Evolutionary conservation across 83 land plant species (phyloP).

Genomic region (Picea abies): DNA sequence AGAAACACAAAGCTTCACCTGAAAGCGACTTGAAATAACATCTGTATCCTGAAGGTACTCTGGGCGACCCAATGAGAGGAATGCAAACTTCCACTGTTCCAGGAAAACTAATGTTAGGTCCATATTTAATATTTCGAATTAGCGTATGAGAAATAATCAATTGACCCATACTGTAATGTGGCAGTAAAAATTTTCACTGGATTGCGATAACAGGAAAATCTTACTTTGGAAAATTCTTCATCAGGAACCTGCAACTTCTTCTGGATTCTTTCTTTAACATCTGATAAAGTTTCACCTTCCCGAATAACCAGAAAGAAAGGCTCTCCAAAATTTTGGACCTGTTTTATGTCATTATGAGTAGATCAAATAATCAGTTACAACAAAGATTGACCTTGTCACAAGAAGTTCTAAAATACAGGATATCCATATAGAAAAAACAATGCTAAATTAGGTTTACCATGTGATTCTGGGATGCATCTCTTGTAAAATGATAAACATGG

Average conservation of each 20-base stretch:
- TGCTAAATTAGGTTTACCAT: slow-evolving; percentile 47
- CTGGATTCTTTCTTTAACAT: slow-evolving; percentile 84
- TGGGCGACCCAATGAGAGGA: slow-evolving; percentile 77
- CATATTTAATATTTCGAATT: not conserved
- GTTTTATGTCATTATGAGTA: slow-evolving; percentile 22
- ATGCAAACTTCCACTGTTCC: slow-evolving; percentile 96
- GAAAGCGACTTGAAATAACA: slow-evolving; percentile 41
- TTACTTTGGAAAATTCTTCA: slow-evolving; percentile 94
- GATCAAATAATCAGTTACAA: not conserved
- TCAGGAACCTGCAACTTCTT: slow-evolving; percentile 94
- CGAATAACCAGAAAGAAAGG: slow-evolving; percentile 91
- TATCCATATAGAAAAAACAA: not conserved
- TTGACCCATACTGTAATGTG: not conserved
- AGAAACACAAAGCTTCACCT: slow-evolving; percentile 27
- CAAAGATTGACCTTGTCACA: not conserved
- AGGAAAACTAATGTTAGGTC: not conserved
- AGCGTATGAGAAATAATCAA: not conserved
- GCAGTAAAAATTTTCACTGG: not conserved
- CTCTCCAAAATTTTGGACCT: slow-evolving; percentile 98
- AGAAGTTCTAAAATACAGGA: not conserved
- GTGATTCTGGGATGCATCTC: slow-evolving; percentile 85
- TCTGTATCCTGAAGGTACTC: slow-evolving; percentile 49
- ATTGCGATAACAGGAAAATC: not conserved
- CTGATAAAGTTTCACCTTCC: slow-evolving; percentile 90
- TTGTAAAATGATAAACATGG: slow-evolving; percentile 95